Percentiles rank a stretch among this genome's conserved stretches.
These are phyloP conservation scores for Rhipidocladum racemiflorum DNA, from an alignment of 176 grass and related monocot genomes.

Conservation along the genomic window DNA sequence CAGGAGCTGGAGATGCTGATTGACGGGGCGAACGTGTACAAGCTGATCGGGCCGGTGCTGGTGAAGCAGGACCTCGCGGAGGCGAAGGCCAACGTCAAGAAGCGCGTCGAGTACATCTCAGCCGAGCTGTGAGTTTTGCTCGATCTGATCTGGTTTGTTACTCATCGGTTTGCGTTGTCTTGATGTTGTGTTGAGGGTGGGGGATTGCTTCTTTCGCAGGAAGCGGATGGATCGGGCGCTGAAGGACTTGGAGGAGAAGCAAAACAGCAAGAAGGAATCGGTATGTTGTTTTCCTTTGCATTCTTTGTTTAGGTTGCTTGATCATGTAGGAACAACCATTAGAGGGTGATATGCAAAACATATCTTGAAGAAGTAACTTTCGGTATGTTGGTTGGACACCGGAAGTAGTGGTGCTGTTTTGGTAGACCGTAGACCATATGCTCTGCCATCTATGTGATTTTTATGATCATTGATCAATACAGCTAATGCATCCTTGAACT, in stretches of 20 bases:
- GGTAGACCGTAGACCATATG: neutral
- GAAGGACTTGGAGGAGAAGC: constrained; percentile 90
- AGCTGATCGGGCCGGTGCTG: constrained; percentile 89
- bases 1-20: constrained; percentile 86
- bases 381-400: neutral
- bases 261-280: constrained; percentile 94
- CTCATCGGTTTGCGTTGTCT: neutral
- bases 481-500: neutral
- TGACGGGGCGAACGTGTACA: constrained; percentile 83
- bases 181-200: constrained; percentile 20
- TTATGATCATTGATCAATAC: neutral
- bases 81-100: constrained; percentile 92
- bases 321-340: neutral
- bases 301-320: constrained; percentile 19
- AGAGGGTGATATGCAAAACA: neutral
- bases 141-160: neutral
- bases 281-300: constrained; percentile 32
- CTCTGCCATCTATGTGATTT: neutral
- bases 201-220: constrained; percentile 40
- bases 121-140: constrained; percentile 75
- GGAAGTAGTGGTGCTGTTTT: neutral
- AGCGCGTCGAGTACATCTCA: constrained; percentile 94
- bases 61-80: constrained; percentile 96
- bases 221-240: constrained; percentile 75
- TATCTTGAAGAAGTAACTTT: neutral